phyloP scores from a whole-genome alignment of 2,329 filamentous ascomycete species.

The Monilinia fructigena region DNA sequence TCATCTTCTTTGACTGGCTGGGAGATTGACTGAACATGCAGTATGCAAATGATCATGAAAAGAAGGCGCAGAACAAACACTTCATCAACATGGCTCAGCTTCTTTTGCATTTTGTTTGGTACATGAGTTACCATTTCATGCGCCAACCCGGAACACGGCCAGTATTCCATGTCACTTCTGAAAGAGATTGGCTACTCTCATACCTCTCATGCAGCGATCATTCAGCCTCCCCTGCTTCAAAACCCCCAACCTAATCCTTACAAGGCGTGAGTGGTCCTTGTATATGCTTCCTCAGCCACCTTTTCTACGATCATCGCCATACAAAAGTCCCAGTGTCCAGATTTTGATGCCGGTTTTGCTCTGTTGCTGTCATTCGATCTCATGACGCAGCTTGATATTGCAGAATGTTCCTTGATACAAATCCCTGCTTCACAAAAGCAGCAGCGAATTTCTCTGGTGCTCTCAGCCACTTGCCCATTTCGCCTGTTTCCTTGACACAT shows the following conservation, averaged over 20 bases:
- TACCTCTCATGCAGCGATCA: neutral
- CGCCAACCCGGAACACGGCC: slow-evolving; percentile 20
- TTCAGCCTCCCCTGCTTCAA: slow-evolving; percentile 9
- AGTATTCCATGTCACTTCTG: slow-evolving; percentile 10
- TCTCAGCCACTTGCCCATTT: slow-evolving; percentile 7
- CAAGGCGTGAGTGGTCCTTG: slow-evolving; percentile 12
- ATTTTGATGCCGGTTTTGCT: slow-evolving; percentile 1
- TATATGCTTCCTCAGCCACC: slow-evolving; percentile 5
- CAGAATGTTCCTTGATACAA: neutral
- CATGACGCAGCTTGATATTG: neutral
- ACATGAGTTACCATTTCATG: slow-evolving; percentile 3
- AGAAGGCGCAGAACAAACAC: slow-evolving; percentile 15
- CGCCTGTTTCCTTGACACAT: slow-evolving; percentile 5
- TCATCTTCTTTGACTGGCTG: neutral
- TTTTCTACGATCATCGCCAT: slow-evolving; percentile 5
- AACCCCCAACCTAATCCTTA: slow-evolving; percentile 14
- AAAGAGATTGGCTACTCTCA: neutral
- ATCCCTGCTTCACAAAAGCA: neutral
- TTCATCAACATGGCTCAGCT: slow-evolving; percentile 16
- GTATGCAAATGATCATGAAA: neutral
- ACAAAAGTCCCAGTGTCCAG: neutral
- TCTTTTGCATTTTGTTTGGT: neutral
- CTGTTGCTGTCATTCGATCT: neutral
- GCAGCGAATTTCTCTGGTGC: neutral
- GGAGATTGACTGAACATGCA: neutral